Evolutionary conservation across 306 rosid genomes (phyloP), one percentile per base, ranked within the genome.

Genomic region (Elaeagnus macrophylla): DNA sequence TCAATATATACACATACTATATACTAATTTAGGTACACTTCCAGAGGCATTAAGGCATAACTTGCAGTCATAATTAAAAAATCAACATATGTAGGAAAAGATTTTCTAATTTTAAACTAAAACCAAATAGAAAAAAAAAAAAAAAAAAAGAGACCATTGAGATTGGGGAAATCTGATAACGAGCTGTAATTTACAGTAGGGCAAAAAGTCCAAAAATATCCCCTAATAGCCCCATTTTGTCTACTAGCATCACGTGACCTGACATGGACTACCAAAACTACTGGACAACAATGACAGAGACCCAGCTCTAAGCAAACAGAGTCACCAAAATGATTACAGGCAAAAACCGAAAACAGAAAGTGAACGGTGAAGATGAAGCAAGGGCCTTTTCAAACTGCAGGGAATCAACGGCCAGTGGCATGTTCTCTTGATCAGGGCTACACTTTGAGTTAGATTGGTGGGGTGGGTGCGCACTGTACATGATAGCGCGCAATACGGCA

Each of bases 341-440:
- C 67, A 86, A n/a, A 49, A 86, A 0, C 40, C 70, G 70, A 42
- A 68, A 13, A 3, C 36, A 7, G 5, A 67, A 68, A 37, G 54
- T 18, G 6, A 67, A 68, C 65, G 67, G 54, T 6, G 68, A 62
- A 2, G 69, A 64, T 56, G 69, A 40, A 13, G 82, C 77, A 10
- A 60, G 40, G 6, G 75, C 78, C 37, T 57, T 75, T 17, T 82
- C 89, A 62, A 91, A 77, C 77, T 87, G 93, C 7, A 84, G 62
- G 0, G 99, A 91, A 66, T 91, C 99, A 12, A 91, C 99, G 82
- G 99, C 99, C 57, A 91, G 73, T 0, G 99, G 99, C 96, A 91
- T 84, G 89, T 91, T 91, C 68, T 91, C 99, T 43, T 87, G 99
- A 65, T 91, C 99, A 2, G 99, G 99, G 62, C 96, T 87, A 65